phyloP scores from a whole-genome alignment of 768 basidiomycete species.

The Leccinum arenicola region DNA sequence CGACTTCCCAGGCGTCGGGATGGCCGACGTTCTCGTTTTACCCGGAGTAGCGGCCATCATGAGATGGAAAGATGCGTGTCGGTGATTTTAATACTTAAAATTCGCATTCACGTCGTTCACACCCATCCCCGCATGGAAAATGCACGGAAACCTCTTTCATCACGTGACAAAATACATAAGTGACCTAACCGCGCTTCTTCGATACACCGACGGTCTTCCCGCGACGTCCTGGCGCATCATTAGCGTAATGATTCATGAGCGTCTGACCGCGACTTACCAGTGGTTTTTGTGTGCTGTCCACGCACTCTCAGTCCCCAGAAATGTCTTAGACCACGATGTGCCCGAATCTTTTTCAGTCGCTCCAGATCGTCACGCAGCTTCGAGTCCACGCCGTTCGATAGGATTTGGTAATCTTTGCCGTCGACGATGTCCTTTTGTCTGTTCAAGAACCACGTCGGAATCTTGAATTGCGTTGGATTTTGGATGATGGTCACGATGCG shows the following conservation, averaged over 20 bases:
- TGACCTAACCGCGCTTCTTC: slow-evolving; percentile 70
- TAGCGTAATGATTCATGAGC: neutral
- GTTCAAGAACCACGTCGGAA: slow-evolving; percentile 99
- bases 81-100: neutral
- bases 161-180: slow-evolving; percentile 23
- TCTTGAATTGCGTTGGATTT: slow-evolving; percentile 99
- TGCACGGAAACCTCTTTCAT: neutral
- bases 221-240: slow-evolving; percentile 64
- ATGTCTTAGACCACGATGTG: slow-evolving; percentile 91
- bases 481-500: slow-evolving; percentile 99
- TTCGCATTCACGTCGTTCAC: neutral
- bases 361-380: slow-evolving; percentile 98
- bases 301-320: slow-evolving; percentile 94
- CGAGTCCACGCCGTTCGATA: slow-evolving; percentile 96
- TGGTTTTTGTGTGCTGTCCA: slow-evolving; percentile 99
- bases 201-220: slow-evolving; percentile 97
- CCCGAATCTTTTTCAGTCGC: slow-evolving; percentile 97
- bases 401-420: slow-evolving; percentile 93
- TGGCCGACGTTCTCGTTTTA: slow-evolving; percentile 39
- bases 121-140: neutral
- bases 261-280: slow-evolving; percentile 50
- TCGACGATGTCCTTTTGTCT: slow-evolving; percentile 98
- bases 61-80: neutral
- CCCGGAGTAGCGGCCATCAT: slow-evolving; percentile 36
- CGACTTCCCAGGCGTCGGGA: slow-evolving; percentile 47